Base-by-base conservation (phyloP, 1,284 basidiomycete genomes). In the Malassezia brasiliensis region DNA sequence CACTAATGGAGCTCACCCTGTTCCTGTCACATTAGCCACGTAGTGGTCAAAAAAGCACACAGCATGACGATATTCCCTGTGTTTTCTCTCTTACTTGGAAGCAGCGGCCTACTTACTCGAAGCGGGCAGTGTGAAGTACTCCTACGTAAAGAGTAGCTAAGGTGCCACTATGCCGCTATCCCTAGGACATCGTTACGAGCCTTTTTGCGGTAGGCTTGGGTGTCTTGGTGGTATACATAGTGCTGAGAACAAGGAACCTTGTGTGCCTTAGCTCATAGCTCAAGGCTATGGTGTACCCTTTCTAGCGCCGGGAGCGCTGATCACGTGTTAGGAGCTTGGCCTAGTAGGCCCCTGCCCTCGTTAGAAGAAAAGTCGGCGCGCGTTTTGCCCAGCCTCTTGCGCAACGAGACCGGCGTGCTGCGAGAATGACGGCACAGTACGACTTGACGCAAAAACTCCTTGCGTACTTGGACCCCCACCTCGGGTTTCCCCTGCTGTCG, bases 381-480 rank as follows among this genome's bases (percentile, higher is more conserved):
- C 20, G 51, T 45, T 28, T 10, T 30, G 25, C 32, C 42, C 25
- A 45, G 7, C 11, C 40, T 42, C 40, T 30, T 42, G 20, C 20
- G 30, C 22, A 42, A 42, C 40, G 40, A 42, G 40, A 46, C 44
- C 30, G 28, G 25, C 19, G 44, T 42, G 40, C 40, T 46, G 44
- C 53, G 55, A 63, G 20, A 60, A 74, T 74, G 69, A 58, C 72
- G 35, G 67, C 65, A 25, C 62, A 64, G 54, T 84, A 87, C 78
- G 91, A 88, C 61, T 83, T 96, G 58, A 90, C 75, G 30, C 57
- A 64, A 52, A 69, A 64, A 56, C 57, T 76, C 20, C 63, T 96
- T 62, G 85, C 90, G 10, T 87, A 89, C 78, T 81, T 94, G 63
- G 93, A 96, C 77, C 84, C 91, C 55, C 93, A 98, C 79, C 81